phyloP scores from a whole-genome alignment of 768 basidiomycete genomes.

The Pulveroboletus sp. region DNA sequence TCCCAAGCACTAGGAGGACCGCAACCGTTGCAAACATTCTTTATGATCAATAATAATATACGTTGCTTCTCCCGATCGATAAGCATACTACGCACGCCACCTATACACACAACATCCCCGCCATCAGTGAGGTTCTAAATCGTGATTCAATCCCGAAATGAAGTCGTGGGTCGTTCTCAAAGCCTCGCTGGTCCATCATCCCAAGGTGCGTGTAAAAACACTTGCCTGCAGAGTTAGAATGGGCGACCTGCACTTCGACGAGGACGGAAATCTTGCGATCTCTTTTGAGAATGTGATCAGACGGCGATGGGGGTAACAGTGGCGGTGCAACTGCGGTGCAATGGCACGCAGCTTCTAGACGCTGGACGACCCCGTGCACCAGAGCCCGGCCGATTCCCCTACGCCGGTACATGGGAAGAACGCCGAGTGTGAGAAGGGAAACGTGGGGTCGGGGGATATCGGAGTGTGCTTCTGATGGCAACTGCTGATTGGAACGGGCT shows the following conservation, averaged over 20 bases:
- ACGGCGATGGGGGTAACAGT: background rate
- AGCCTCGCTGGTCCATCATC: slow-evolving; percentile 22
- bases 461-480: background rate
- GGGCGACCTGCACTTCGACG: slow-evolving; percentile 28
- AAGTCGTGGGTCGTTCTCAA: slow-evolving; percentile 6
- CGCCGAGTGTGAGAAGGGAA: slow-evolving; percentile 31
- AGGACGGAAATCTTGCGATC: slow-evolving; percentile 18
- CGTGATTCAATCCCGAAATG: slow-evolving; percentile 17
- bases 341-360: slow-evolving; percentile 15
- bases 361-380: slow-evolving; percentile 27
- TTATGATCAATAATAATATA: no score
- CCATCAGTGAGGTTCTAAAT: slow-evolving; percentile 24
- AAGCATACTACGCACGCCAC: no score
- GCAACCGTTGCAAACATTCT: no score
- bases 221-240: slow-evolving; percentile 23
- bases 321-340: background rate
- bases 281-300: background rate
- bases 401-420: slow-evolving; percentile 25
- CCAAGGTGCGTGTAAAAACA: slow-evolving; percentile 28
- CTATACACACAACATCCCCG: slow-evolving; percentile 24
- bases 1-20: no score
- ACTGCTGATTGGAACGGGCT: background rate
- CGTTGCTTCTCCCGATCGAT: no score
- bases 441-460: slow-evolving; percentile 12
- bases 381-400: slow-evolving; percentile 29